These are phyloP conservation scores for Xylariaceae sp. DNA, from an alignment of 2,329 filamentous ascomycete genomes.

Conservation along the genomic window DNA sequence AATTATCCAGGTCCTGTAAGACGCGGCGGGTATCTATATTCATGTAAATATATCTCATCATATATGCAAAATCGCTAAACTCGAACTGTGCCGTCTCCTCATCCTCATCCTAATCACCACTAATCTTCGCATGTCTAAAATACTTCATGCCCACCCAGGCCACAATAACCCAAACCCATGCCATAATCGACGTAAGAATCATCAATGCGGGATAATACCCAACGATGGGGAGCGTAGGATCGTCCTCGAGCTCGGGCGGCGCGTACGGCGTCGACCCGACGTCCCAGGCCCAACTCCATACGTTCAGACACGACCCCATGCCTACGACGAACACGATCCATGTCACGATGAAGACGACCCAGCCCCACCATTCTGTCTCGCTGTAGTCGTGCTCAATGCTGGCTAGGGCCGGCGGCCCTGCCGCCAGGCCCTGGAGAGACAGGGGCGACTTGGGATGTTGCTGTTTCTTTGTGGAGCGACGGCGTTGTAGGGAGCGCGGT, in stretches of 20 bases:
- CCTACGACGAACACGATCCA: conserved; percentile 96
- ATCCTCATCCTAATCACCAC: conserved; percentile 43
- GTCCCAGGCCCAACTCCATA: conserved; percentile 99
- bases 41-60: background rate
- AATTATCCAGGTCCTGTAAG: background rate
- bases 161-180: conserved; percentile 96
- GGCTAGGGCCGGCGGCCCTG: conserved; percentile 40
- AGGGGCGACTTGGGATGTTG: conserved; percentile 55
- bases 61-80: background rate
- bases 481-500: conserved; percentile 36
- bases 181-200: conserved; percentile 90
- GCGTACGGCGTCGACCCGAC: conserved; percentile 94
- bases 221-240: conserved; percentile 88
- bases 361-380: conserved; percentile 97
- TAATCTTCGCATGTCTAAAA: conserved; percentile 93
- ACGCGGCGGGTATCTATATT: background rate
- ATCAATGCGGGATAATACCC: conserved; percentile 96
- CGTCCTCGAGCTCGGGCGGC: conserved; percentile 90
- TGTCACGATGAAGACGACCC: conserved; percentile 83
- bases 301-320: conserved; percentile 89
- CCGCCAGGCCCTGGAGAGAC: conserved; percentile 49
- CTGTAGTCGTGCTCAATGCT: conserved; percentile 69
- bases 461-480: conserved; percentile 40
- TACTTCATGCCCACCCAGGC: conserved; percentile 99
- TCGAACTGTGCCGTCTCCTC: too few relatives aligned